Percentiles rank a stretch among this genome's conserved stretches.
These are phyloP conservation scores for Chondrus crispus DNA, from an alignment of 23 red algal genomes.

Conservation along the genomic window DNA sequence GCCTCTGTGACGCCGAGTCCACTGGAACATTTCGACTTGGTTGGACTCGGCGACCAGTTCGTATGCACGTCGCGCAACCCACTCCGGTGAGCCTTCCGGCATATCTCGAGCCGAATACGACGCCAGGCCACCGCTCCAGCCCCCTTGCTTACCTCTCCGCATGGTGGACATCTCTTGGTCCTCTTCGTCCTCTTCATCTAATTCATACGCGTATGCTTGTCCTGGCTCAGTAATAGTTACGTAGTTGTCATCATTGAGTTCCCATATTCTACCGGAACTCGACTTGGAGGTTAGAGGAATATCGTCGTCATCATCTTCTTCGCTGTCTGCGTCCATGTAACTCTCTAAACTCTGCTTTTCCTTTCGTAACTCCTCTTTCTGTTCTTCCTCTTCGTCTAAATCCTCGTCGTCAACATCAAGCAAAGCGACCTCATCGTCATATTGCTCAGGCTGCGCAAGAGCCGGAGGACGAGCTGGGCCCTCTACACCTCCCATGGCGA, in stretches of 20 bases:
- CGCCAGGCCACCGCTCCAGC: slow-evolving; percentile 54
- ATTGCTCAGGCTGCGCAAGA: background rate
- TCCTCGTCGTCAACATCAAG: slow-evolving; percentile 34
- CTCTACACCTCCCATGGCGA: background rate
- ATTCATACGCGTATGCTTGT: slow-evolving; percentile 61
- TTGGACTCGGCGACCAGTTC: slow-evolving; percentile 30
- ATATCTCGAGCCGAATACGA: slow-evolving; percentile 45
- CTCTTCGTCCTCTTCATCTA: slow-evolving; percentile 61
- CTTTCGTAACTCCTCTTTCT: slow-evolving; percentile 1
- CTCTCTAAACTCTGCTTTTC: slow-evolving; percentile 9
- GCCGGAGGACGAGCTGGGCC: background rate
- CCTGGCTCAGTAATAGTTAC: slow-evolving; percentile 75
- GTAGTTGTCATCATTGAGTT: slow-evolving; percentile 67
- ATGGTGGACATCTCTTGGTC: slow-evolving; percentile 57
- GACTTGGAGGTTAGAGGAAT: slow-evolving; percentile 49
- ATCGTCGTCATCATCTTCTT: slow-evolving; percentile 25
- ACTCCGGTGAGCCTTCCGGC: slow-evolving; percentile 43
- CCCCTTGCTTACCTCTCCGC: slow-evolving; percentile 42
- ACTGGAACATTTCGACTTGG: slow-evolving; percentile 55
- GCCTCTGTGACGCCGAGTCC: slow-evolving; percentile 13
- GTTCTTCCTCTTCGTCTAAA: slow-evolving; percentile 20
- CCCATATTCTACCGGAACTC: slow-evolving; percentile 60
- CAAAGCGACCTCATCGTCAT: background rate
- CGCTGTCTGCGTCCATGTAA: slow-evolving; percentile 1
- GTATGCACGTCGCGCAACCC: slow-evolving; percentile 61